A percentile compares a stretch with the other conserved stretches of the same genome.
Conservation (phyloP, 2,329 filamentous ascomycete species). For the Aspergillus thermomutatus region DNA sequence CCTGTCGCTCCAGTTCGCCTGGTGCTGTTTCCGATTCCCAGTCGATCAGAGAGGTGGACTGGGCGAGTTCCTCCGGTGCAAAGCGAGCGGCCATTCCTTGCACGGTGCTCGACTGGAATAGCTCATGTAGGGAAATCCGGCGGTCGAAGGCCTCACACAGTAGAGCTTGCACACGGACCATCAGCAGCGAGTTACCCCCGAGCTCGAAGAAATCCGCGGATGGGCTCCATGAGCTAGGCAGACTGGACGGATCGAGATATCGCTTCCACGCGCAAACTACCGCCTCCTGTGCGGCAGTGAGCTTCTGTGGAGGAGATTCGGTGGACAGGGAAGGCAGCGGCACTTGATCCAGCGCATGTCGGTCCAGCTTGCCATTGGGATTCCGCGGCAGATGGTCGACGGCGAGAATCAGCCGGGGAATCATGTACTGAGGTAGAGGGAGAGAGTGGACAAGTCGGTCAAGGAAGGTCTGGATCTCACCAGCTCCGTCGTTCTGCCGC, state of each 20-base stretch:
- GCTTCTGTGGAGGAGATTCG: neutral
- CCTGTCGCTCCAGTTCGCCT: too few relatives aligned
- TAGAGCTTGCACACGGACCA: slow-evolving; percentile 31
- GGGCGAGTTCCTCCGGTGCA: slow-evolving; percentile 4
- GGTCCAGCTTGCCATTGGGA: neutral
- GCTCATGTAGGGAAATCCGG: slow-evolving; percentile 28
- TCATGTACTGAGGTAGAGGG: neutral
- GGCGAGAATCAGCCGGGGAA: neutral
- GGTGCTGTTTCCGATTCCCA: slow-evolving; percentile 39
- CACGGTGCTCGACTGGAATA: slow-evolving; percentile 41
- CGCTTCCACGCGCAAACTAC: neutral
- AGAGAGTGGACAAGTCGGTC: neutral
- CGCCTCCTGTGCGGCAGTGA: neutral
- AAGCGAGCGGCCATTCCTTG: slow-evolving; percentile 39
- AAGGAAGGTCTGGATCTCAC: neutral
- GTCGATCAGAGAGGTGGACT: slow-evolving; percentile 27
- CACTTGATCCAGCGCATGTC: neutral
- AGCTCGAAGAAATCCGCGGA: slow-evolving; percentile 19
- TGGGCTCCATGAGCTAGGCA: neutral
- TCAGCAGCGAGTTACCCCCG: slow-evolving; percentile 28
- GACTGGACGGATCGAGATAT: neutral
- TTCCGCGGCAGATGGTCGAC: neutral
- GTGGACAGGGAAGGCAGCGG: neutral
- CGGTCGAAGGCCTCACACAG: slow-evolving; percentile 34
- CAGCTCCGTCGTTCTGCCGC: neutral